A percentile compares a stretch with the other conserved stretches of the same genome.
Evolutionary conservation across 768 basidiomycete species (phyloP).

Genomic region (Lanmaoa rubissima): DNA sequence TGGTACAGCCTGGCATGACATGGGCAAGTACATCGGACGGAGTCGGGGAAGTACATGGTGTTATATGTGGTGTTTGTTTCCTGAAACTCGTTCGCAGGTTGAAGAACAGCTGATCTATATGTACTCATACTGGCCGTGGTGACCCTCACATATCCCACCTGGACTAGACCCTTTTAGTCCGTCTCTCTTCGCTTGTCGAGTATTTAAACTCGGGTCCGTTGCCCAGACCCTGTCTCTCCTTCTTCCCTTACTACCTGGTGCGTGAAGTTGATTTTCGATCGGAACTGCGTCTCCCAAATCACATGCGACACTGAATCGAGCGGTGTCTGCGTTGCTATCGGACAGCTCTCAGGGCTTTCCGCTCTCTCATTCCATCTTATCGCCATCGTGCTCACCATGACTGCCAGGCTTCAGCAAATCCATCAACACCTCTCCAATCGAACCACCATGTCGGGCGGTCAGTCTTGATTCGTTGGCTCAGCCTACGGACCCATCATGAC

Average conservation of each 20-base stretch:
- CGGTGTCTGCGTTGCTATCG: neutral
- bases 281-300: constrained; percentile 9
- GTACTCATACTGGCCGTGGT: no score
- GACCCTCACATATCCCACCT: neutral
- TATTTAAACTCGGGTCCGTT: constrained; percentile 1
- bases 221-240: neutral
- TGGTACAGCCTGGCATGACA: neutral
- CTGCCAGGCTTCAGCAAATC: constrained; percentile 59
- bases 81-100: neutral
- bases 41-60: neutral
- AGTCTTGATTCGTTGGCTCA: constrained; percentile 21
- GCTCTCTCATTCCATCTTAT: neutral
- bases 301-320: constrained; percentile 13
- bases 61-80: neutral
- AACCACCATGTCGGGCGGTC: constrained; percentile 55
- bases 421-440: constrained; percentile 47
- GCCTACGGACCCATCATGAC: neutral
- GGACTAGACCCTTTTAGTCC: neutral
- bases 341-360: neutral
- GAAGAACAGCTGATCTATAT: neutral
- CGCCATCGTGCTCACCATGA: constrained; percentile 37
- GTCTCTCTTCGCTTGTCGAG: neutral
- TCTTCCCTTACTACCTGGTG: neutral
- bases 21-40: neutral
- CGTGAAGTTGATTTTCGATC: neutral